phyloP scores from a whole-genome alignment of 371 early-diverging fungal species.

The Paraphysoderma sedebokerense region DNA sequence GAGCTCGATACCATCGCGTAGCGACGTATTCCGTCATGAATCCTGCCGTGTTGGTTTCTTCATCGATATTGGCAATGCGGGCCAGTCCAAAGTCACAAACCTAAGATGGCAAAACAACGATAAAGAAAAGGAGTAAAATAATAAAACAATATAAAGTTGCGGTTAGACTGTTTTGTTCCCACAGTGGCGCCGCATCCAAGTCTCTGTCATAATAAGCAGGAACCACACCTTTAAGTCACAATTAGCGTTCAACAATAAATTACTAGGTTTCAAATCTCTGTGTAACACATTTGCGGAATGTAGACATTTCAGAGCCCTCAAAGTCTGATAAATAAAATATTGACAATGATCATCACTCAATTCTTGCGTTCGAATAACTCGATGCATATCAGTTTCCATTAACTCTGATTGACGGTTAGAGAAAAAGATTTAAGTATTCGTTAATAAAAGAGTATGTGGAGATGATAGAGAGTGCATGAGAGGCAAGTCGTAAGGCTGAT shows the following conservation, averaged over 20 bases:
- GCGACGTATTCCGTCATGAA: conserved; percentile 46
- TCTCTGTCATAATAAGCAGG: background rate
- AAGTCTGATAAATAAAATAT: conserved; percentile 38
- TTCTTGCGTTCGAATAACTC: conserved; percentile 23
- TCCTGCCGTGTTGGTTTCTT: conserved; percentile 12
- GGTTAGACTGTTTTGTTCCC: no score
- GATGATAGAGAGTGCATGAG: background rate
- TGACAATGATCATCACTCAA: conserved; percentile 29
- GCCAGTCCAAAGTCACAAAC: conserved; percentile 41
- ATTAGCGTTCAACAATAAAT: conserved; percentile 28
- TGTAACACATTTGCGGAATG: conserved; percentile 42
- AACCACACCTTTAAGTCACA: conserved; percentile 23
- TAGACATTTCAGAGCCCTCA: conserved; percentile 40
- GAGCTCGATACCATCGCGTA: conserved; percentile 63
- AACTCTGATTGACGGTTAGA: conserved; percentile 21
- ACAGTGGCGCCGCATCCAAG: no score
- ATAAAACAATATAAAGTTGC: no score
- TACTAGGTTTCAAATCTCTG: conserved; percentile 50
- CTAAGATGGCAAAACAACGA: background rate
- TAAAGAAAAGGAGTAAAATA: background rate
- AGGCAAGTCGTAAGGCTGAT: no score
- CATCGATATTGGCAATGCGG: conserved; percentile 5
- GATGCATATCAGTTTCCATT: conserved; percentile 34
- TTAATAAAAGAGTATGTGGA: background rate
- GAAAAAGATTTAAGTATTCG: background rate